phyloP scores from a whole-genome alignment of 2,329 filamentous ascomycete species.

The Xylariaceae sp. region DNA sequence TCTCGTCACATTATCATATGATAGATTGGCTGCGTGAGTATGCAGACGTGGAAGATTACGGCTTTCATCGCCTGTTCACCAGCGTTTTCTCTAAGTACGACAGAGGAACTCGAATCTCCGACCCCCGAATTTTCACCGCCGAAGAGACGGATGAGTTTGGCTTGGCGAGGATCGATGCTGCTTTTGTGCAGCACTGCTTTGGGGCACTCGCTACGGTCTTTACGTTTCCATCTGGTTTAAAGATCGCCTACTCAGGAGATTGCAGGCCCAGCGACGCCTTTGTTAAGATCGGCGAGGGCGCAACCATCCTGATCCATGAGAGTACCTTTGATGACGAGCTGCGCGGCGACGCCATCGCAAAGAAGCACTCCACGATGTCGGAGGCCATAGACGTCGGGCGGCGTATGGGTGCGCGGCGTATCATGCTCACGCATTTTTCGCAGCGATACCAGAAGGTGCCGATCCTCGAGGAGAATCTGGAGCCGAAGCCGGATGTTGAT shows the following conservation, averaged over 20 bases:
- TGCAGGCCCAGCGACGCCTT: constrained; percentile 76
- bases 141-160: constrained; percentile 50
- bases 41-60: constrained; percentile 70
- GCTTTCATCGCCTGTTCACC: constrained; percentile 48
- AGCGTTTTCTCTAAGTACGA: constrained; percentile 5
- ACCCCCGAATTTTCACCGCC: constrained; percentile 29
- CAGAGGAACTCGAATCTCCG: constrained; percentile 3
- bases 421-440: constrained; percentile 90
- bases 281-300: constrained; percentile 63
- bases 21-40: constrained; percentile 76
- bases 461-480: constrained; percentile 36
- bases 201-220: constrained; percentile 73
- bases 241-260: constrained; percentile 90
- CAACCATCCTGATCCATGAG: constrained; percentile 88
- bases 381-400: constrained; percentile 78
- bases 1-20: constrained; percentile 71
- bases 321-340: constrained; percentile 93
- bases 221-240: constrained; percentile 75
- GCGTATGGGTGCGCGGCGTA: constrained; percentile 72
- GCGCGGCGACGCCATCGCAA: constrained; percentile 69
- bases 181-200: constrained; percentile 72
- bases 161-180: constrained; percentile 62
- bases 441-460: constrained; percentile 84
- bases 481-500: constrained; percentile 19
- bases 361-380: constrained; percentile 84